Evolutionary conservation across 2,329 filamentous ascomycete species (phyloP), one percentile per base, ranked within the genome.

Genomic region (Colletotrichum tofieldiae): DNA sequence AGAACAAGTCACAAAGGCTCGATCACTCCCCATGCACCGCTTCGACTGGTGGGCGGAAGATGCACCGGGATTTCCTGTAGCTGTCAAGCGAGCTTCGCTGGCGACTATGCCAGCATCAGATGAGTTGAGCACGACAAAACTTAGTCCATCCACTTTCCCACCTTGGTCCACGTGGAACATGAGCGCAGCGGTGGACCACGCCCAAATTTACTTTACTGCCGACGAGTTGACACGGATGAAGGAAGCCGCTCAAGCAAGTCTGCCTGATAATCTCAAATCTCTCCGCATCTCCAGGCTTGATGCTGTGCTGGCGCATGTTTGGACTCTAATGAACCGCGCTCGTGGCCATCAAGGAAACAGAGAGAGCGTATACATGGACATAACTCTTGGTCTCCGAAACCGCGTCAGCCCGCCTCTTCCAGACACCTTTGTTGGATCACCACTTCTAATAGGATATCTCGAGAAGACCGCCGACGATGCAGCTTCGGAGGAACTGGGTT

Each of bases 41-140:
- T 87, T 82, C 68, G 84, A 87, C 77, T 87, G 85, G 83, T 88
- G 84, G 84, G 78, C 77, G 37, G 75, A 65, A 7, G 75, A 77
- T 0, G 81, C 77, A 0, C 79, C 79, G 0, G 77, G 80, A 1
- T 82, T 78, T 35, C 78, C 77, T 1, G n/a, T 65, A 2, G 80
- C 77, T 74, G 74, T 78, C 2, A 71, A 73, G n/a, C 68, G 72
- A 0, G 75, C 76, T 1, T 77, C 77, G 39, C 75, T 72, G 35
- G 79, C 74, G 18, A 79, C 77, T 20, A 78, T 74, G 68, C 80
- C 73, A 4, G 16, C 45, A 1, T 26, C 49, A 2, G 65, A 69
- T 5, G 47, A 63, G 1, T 20, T 67, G 20, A 4, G 2, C 3
- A 32, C 1, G 1, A 47, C 29, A 0, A 35, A 72, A 45, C 71